Conservation (phyloP, 2,329 filamentous ascomycete species). For the Cucurbitaria berberidis region DNA sequence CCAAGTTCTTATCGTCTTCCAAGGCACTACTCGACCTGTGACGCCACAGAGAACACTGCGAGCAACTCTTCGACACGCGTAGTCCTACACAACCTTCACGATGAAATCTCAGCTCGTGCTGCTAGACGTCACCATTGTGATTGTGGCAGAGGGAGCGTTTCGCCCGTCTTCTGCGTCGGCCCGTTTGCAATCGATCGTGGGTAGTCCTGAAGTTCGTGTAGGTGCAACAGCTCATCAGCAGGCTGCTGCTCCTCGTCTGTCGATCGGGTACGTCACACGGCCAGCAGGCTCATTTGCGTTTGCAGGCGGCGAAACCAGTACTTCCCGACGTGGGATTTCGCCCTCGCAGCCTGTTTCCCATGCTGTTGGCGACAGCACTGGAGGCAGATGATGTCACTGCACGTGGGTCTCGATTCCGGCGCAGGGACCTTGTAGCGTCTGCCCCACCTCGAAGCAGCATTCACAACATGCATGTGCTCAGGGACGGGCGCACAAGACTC, state of each 20-base stretch:
- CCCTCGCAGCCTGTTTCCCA: conserved; percentile 14
- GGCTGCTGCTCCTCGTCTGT: background rate
- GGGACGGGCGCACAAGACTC: background rate
- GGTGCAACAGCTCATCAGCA: no score
- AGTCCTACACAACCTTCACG: no score
- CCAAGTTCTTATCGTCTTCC: no score
- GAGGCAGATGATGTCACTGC: conserved; percentile 23
- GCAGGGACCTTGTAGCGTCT: conserved; percentile 19
- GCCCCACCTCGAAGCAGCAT: conserved; percentile 7
- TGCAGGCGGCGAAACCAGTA: background rate
- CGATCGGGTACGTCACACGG: conserved; percentile 8
- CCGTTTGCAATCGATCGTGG: background rate
- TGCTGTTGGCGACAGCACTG: background rate
- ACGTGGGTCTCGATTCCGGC: conserved; percentile 18
- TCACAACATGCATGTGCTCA: background rate
- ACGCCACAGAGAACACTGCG: no score
- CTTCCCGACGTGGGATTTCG: conserved; percentile 3
- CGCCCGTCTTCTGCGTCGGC: background rate
- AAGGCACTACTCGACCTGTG: no score
- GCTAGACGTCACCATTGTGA: no score
- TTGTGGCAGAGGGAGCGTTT: no score
- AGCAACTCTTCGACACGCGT: no score
- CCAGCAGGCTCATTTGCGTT: background rate
- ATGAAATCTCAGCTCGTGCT: no score
- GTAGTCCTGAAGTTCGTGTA: background rate